Evolutionary conservation across 139 green algal species (phyloP), one percentile per base, ranked within the genome.

Genomic region (Micractinium sp.): DNA sequence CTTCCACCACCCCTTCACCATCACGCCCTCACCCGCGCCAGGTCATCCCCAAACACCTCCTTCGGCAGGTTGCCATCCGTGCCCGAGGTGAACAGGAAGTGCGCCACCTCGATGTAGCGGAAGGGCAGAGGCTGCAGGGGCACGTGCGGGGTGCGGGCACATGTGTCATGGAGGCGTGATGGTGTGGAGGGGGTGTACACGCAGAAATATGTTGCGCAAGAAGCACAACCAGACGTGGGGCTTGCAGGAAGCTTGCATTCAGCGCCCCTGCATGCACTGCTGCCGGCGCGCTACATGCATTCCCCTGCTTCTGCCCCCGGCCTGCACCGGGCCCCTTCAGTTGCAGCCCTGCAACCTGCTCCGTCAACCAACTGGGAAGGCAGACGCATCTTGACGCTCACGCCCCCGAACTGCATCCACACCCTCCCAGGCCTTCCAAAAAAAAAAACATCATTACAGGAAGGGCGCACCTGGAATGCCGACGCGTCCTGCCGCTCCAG

Each of bases 51-150:
- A 88, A 91, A 93, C 75, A 93, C 86, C 69, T 90, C 89, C 38
- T 82, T 25, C 1, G 94, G 90, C 36, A 96, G 84, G 18, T 39
- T 53, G 27, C 90, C 89, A 66, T 89, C 60, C 81, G 82, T 87
- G 77, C 66, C 76, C 53, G 61, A 82, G 53, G 88, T 91, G 60
- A 96, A 87, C 20, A 94, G 82, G 33, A 93, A 78, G 38, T 93
- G 88, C 0, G 90, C 86, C 19, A 95, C 73, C 81, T 95, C 92
- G 22, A 97, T 93, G 85, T 96, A 98, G 91, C 97, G 95, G 78
- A 94, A 96, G 7, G 96, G 96, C 79, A 97, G 88, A 5, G 92
- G 91, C 89, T 97, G 73, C 73, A 23, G 73, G n/a, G 73, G 12
- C 14, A 41, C 14, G 29, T 22, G 73, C 2, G 73, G 12, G 73